Base-by-base conservation (phyloP, 2,329 filamentous ascomycete species). In the Calonectria naviculata region DNA sequence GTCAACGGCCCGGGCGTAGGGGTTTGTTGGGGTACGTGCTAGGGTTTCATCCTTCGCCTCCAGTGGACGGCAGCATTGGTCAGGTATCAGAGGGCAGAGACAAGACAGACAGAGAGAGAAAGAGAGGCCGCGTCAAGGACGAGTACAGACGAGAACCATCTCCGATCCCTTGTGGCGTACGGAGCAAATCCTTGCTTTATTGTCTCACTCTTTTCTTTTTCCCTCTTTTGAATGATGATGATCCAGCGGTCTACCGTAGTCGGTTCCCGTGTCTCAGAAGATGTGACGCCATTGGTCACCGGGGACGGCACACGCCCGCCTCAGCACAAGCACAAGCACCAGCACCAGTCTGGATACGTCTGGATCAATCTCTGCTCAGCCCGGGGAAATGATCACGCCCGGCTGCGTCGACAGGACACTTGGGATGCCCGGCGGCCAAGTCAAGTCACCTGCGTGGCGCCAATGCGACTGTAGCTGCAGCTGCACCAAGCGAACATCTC, bases 211-310 rank as follows among this genome's bases (percentile, higher is more conserved):
- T 28, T 41, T 60, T 15, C 34, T 21, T 29, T 36, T n/a, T 38
- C 24, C 9, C 28, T 19, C 21, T 41, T 17, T 36, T 38, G 31
- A 49, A 49, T 34, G 36, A 38, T 28, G 31, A 56, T 69, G 47
- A 65, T 46, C 60, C 60, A 60, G 41, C 60, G 28, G 31, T 36
- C 49, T 64, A 24, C 60, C 49, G 36, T 29, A 38, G 24, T 34
- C 17, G 24, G 19, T 38, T 65, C 49, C 67, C 63, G 63, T 67
- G 68, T 63, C 54, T 62, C 68, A 7, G 31, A 38, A 26, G 19
- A 19, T 13, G 56, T 17, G 38, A 54, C 56, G 56, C 63, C 46
- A 67, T 63, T 58, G 68, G 54, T 24, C 67, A 36, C 31, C 13
- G 24, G 34, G 17, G 21, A 41, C 17, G 28, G 38, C 19, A 47